Base-by-base conservation (phyloP, 305 asterid species). In the Caryopteris hybrid region DNA sequence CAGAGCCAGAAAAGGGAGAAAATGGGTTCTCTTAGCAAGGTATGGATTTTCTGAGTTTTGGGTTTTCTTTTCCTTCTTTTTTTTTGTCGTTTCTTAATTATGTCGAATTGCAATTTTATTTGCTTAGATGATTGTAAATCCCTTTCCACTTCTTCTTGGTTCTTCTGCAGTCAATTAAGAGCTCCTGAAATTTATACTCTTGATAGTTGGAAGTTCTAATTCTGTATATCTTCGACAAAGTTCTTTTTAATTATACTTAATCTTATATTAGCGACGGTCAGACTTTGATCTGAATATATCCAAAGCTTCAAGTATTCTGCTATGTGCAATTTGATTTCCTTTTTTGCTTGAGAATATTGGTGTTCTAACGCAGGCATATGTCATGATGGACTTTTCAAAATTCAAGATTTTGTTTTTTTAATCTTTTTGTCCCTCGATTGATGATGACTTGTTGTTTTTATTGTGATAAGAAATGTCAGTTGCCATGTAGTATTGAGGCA, bases 1-100 rank as follows among this genome's bases (percentile, higher is more conserved):
- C 13, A 8, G 4, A 14, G n/a, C 16, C 14, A 31, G 22, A 17
- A 14, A 27, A 1, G 6, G 43, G 14, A 4, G 51, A 68, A 31
- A 16, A 86, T 86, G 92, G 88, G 86, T 50, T 84, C 88, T 60
- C 47, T 82, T 17, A 27, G 74, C 73, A 74, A 82, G 92, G 92
- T 84, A 70, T 58, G 71, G 16, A 16, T 25, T 27, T 64, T 29
- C 55, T 57, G 22, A 10, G 14, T 16, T 21, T 16, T 21, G 18
- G 42, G 27, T 45, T 43, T 42, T 12, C 5, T 0, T 41, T 10
- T 5, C 67, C 23, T 23, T 59, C 38, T 3, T 69, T 31, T 14
- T 29, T 61, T 4, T 42, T 29, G 6, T 58, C 18, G 13, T 3
- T 70, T 21, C 23, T 56, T 61, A 1, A 38, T 58, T 58, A 3